Base-by-base conservation (phyloP, 805 yeast species). In the Tetrapisispora taiwanensis region DNA sequence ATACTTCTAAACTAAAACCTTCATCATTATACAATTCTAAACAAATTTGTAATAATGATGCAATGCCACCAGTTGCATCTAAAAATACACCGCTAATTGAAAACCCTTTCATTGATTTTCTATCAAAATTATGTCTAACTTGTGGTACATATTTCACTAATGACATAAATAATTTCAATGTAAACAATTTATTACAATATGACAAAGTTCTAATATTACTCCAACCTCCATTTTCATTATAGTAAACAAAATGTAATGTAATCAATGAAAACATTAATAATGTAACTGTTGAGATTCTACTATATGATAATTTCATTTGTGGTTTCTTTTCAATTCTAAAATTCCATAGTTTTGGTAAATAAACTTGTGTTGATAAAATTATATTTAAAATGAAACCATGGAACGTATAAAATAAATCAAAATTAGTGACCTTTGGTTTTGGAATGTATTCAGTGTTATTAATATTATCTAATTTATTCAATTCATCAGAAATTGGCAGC, bases 61-160 rank as follows among this genome's bases (percentile, higher is more conserved):
- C 62, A 7, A 60, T 17, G 15, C 72, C 68, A 14, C 74, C 74
- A 8, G 60, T 48, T 14, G 59, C 39, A 52, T 69, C 74, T 19
- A 68, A 46, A 5, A 54, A 42, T 1, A 66, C 65, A 2, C 71
- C 65, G 10, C 86, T 74, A 49, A 90, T 75, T 45, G 95, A 82
- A 53, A 92, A 80, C 1, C 97, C 97, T 45, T 77, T 74, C 44
- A 88, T 88, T 4, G 95, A 83, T 55, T 80, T 78, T 51, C 95
- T 75, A 39, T 69, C 69, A 60, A 79, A 76, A 65, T 90, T 90
- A 58, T 84, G 94, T 46, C 75, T 66, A 43, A 90, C 83, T 63
- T 90, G 98, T 0, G 98, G 98, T 26, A 84, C 63, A 52, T 76
- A 73, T 51, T 76, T 76, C 37, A 73, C 60, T 38, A 74, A 54